These are phyloP conservation scores for Fusarium caatingaense DNA, from an alignment of 2,329 filamentous ascomycete genomes.

Conservation along the genomic window DNA sequence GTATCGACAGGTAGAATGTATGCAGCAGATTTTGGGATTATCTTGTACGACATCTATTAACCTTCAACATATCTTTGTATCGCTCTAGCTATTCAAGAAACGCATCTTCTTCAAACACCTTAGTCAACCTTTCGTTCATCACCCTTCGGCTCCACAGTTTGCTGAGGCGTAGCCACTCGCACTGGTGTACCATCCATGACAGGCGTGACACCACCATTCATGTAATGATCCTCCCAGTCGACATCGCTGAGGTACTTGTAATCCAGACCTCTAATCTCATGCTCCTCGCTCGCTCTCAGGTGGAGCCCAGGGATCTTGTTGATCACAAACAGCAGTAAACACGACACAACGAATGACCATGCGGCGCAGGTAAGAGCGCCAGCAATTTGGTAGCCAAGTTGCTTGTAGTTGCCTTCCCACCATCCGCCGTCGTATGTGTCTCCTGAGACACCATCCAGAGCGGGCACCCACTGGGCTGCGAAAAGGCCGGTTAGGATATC, in stretches of 20 bases:
- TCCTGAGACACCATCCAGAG: constrained; percentile 62
- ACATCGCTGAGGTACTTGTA: constrained; percentile 47
- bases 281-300: constrained; percentile 65
- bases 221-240: constrained; percentile 41
- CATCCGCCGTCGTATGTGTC: constrained; percentile 60
- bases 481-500: constrained; percentile 69
- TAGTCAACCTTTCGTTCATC: constrained; percentile 29
- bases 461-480: constrained; percentile 60
- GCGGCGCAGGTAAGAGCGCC: constrained; percentile 65
- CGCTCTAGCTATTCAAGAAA: background rate
- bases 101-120: fast-evolving
- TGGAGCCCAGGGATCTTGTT: constrained; percentile 69
- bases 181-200: constrained; percentile 31
- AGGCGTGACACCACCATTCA: constrained; percentile 29
- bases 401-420: constrained; percentile 63
- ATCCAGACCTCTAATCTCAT: constrained; percentile 65
- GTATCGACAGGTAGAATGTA: background rate
- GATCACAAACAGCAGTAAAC: constrained; percentile 64
- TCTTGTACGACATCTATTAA: background rate
- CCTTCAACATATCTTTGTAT: fast-evolving
- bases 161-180: constrained; percentile 16
- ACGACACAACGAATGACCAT: constrained; percentile 66
- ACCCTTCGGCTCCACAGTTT: background rate
- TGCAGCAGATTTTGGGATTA: background rate
- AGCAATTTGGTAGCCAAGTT: constrained; percentile 68